Conservation (phyloP, 2,329 filamentous ascomycete genomes). For the Arthrobotrys pseudoclavata region DNA sequence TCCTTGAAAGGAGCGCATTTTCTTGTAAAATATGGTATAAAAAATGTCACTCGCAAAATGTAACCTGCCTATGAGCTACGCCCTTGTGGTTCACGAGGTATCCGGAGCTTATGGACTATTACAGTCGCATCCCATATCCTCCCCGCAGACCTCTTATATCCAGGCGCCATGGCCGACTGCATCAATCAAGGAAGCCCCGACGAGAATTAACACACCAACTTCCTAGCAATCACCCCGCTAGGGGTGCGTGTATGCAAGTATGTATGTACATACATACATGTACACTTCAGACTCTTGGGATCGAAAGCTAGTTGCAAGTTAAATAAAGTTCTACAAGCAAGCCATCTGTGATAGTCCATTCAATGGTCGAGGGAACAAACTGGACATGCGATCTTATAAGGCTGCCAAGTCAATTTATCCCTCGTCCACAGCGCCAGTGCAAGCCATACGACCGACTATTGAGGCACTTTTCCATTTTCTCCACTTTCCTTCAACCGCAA, state of each 20-base stretch:
- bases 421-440: slow-evolving; percentile 20
- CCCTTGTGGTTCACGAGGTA: slow-evolving; percentile 44
- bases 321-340: slow-evolving; percentile 26
- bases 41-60: slow-evolving; percentile 27
- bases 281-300: background rate
- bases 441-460: slow-evolving; percentile 29
- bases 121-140: slow-evolving; percentile 20
- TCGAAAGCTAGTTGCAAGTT: slow-evolving; percentile 4
- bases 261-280: background rate
- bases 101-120: slow-evolving; percentile 12
- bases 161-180: slow-evolving; percentile 19
- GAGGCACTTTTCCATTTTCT: slow-evolving; percentile 44
- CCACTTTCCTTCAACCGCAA: slow-evolving; percentile 11
- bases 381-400: slow-evolving; percentile 46
- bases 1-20: background rate
- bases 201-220: background rate
- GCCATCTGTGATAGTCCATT: background rate
- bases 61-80: slow-evolving; percentile 44
- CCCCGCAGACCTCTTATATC: slow-evolving; percentile 28
- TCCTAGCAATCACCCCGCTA: background rate
- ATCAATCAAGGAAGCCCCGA: slow-evolving; percentile 18
- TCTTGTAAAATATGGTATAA: slow-evolving; percentile 38
- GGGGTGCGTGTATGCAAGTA: slow-evolving; percentile 3
- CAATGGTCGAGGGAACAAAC: too few relatives aligned
- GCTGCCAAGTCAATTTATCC: slow-evolving; percentile 39